phyloP scores from a whole-genome alignment of 2,329 filamentous ascomycete genomes.

The Tolypocladium pustulatum region DNA sequence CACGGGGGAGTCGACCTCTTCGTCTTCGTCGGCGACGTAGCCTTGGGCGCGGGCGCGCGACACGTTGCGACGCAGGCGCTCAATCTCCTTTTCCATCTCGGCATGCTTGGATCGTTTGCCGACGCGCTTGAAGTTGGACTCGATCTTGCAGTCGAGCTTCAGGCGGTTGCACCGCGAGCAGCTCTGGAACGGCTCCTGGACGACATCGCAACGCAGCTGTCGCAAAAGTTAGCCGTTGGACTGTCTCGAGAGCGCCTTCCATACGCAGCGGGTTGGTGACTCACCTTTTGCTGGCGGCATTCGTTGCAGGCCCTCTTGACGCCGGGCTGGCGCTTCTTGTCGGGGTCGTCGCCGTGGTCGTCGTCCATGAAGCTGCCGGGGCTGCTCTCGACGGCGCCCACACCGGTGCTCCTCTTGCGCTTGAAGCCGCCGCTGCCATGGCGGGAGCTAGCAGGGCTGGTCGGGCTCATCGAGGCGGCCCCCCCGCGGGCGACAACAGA shows the following conservation, averaged over 20 bases:
- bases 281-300: conserved; percentile 76
- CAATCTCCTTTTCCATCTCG: conserved; percentile 79
- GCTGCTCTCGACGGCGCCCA: conserved; percentile 46
- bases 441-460: conserved; percentile 43
- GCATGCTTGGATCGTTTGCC: conserved; percentile 76
- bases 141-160: conserved; percentile 75
- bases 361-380: conserved; percentile 41
- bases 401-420: conserved; percentile 47
- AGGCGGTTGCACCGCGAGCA: conserved; percentile 72
- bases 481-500: conserved; percentile 34
- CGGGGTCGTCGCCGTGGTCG: conserved; percentile 44
- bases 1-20: conserved; percentile 49
- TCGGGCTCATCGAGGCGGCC: conserved; percentile 41
- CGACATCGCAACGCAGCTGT: conserved; percentile 73
- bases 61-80: conserved; percentile 52
- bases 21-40: conserved; percentile 43
- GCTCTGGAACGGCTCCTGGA: conserved; percentile 68
- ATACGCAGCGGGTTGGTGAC: conserved; percentile 12
- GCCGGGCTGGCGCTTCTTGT: conserved; percentile 55
- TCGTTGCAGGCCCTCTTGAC: conserved; percentile 78
- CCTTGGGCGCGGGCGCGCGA: conserved; percentile 50
- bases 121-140: conserved; percentile 77
- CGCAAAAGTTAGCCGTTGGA: neutral
- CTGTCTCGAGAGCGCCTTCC: neutral
- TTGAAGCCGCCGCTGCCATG: conserved; percentile 39